Conservation (phyloP, 2,329 filamentous ascomycete genomes). For the Chaetomium strumarium region DNA sequence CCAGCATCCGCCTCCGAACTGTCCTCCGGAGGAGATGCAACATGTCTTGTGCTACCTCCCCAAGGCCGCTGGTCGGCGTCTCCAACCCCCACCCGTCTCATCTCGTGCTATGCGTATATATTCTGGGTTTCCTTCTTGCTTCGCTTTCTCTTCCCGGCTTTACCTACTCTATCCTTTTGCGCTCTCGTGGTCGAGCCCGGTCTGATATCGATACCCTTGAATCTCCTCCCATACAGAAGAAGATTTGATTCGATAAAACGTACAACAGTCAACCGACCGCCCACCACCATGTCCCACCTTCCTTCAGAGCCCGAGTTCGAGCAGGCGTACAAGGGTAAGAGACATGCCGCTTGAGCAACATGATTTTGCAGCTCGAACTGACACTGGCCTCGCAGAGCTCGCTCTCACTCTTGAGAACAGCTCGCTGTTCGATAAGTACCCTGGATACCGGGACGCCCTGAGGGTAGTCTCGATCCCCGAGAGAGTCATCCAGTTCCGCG, state of each 20-base stretch:
- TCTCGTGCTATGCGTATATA: constrained; percentile 14
- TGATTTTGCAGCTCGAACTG: constrained; percentile 7
- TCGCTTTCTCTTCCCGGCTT: neutral
- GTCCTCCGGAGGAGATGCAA: constrained; percentile 8
- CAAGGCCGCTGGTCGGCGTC: neutral
- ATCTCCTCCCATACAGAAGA: neutral
- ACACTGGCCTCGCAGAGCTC: constrained; percentile 60
- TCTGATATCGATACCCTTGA: constrained; percentile 10
- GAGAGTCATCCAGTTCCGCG: constrained; percentile 94
- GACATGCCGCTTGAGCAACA: neutral
- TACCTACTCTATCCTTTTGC: constrained; percentile 7
- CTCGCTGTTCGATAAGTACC: constrained; percentile 86
- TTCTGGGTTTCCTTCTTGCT: constrained; percentile 5
- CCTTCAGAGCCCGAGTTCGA: constrained; percentile 92
- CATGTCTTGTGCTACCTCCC: constrained; percentile 5
- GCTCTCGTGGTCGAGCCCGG: constrained; percentile 7
- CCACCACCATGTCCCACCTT: constrained; percentile 68
- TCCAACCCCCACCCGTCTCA: neutral
- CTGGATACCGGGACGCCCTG: constrained; percentile 89
- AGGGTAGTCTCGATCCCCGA: constrained; percentile 85
- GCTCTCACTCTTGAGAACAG: constrained; percentile 91
- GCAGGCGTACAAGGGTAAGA: constrained; percentile 90
- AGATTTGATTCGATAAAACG: neutral
- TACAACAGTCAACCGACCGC: constrained; percentile 1
- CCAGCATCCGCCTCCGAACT: constrained; percentile 8